Base-by-base conservation (phyloP, 164 flowering plant species). In the Platanus orientalis region DNA sequence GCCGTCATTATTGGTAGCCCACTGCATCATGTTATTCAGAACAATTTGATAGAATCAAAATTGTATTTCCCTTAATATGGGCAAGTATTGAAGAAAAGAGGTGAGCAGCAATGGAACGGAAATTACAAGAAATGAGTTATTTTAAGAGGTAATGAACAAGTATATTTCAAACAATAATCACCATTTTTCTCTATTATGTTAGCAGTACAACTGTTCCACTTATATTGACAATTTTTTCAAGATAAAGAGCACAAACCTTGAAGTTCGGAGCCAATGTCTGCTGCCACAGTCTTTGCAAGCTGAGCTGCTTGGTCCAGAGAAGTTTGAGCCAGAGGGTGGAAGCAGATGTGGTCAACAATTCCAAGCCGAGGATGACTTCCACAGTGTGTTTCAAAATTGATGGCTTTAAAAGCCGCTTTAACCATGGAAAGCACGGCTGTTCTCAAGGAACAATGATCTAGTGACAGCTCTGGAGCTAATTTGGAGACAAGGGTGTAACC, bases 351-450 rank as follows among this genome's bases (percentile, higher is more conserved):
- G 65, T 87, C 88, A 6, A 87, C 89, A 67, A 81, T 85, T 47
- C 90, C 93, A 69, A 87, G 86, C 60, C 90, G 68, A 50, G 89
- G 89, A 73, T 87, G 93, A 56, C 71, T 83, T 64, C 88, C 93
- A 69, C 71, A 32, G 61, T 87, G 93, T 69, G 26, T 51, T 48
- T 73, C 69, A 58, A 81, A 75, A 63, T 83, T 77, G 66, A 80
- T 78, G 34, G 76, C 39, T 27, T 75, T 80, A 45, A 84, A 75
- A 13, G 86, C 93, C 69, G 86, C 88, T 62, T 75, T 73, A 58
- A 87, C 88, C 86, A 87, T 83, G 25, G 80, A 73, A 71, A 80
- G 66, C 52, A 80, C 85, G 19, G 84, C 80, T 57, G 58, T 50
- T 62, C 70, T 81, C 62, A 84, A 47, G 29, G 80, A 60, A 69